phyloP scores from a whole-genome alignment of 23 red algal genomes.

The Gracilaria gracilis region DNA sequence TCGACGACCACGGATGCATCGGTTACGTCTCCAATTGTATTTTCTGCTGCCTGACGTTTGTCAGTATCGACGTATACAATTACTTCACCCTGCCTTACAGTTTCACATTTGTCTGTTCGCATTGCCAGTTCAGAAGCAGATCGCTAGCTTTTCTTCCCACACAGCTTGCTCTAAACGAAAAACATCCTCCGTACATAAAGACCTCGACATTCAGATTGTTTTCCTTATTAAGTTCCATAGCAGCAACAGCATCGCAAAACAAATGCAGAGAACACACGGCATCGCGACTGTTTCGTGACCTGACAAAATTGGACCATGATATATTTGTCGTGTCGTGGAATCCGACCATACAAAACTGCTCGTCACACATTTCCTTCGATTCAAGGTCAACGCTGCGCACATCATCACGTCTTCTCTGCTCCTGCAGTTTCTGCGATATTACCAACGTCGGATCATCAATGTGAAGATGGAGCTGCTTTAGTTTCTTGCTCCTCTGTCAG shows the following conservation, averaged over 20 bases:
- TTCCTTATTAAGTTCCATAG: not conserved
- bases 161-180: not conserved
- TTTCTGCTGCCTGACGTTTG: too few species aligned
- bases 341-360: not conserved
- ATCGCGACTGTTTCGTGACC: not conserved
- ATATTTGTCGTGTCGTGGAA: not conserved
- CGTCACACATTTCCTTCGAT: not conserved
- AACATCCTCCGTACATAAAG: not conserved
- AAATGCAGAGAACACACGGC: not conserved
- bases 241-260: not conserved
- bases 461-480: constrained; percentile 13
- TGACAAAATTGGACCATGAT: not conserved
- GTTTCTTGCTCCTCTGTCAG: not conserved
- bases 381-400: not conserved
- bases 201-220: not conserved
- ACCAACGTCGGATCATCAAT: not conserved
- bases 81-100: not conserved
- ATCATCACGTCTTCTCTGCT: not conserved
- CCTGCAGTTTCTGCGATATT: not conserved
- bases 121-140: not conserved
- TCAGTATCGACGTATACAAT: too few species aligned
- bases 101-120: not conserved
- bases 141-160: not conserved
- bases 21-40: too few species aligned
- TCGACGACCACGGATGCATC: too few species aligned